These are phyloP conservation scores for Castanopsis chinensis DNA, from an alignment of 306 rosid genomes.

Conservation along the genomic window DNA sequence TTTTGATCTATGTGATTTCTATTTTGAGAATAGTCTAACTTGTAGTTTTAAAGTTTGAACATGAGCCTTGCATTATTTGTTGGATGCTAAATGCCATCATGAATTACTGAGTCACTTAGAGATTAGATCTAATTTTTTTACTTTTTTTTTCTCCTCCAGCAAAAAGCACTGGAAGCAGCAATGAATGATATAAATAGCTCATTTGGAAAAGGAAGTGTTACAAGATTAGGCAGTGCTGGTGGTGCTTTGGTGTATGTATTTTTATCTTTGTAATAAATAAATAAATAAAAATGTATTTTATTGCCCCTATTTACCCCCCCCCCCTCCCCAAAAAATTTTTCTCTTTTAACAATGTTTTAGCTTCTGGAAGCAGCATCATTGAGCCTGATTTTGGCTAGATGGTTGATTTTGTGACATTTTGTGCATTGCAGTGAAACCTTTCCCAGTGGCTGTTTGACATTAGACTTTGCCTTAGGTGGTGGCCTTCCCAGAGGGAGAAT, in stretches of 20 bases:
- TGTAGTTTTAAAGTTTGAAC: not conserved
- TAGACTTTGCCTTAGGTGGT: conserved; percentile 96
- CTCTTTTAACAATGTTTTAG: not conserved
- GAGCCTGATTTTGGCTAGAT: conserved; percentile 14
- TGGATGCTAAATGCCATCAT: not conserved
- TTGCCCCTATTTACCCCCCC: not conserved
- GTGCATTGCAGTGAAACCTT: conserved; percentile 85
- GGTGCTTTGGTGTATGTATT: conserved; percentile 93
- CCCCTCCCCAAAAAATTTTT: not conserved
- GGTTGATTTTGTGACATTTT: conserved; percentile 11
- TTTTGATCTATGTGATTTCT: no score
- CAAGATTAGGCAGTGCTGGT: conserved; percentile 96
- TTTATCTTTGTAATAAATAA: not conserved
- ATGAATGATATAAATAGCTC: conserved; percentile 92
- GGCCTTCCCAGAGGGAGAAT: conserved; percentile 98
- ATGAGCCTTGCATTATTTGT: not conserved
- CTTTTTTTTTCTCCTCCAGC: conserved; percentile 52
- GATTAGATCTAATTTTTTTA: conserved; percentile 25
- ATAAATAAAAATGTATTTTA: not conserved
- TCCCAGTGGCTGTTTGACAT: conserved; percentile 95
- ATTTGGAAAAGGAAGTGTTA: conserved; percentile 97
- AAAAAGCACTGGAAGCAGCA: conserved; percentile 95
- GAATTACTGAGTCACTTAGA: not conserved
- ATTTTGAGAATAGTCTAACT: no score
- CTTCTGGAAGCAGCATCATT: not conserved